Evolutionary conservation across 495 filamentous ascomycete genomes (phyloP).

Genomic region (Xylona heveae): DNA sequence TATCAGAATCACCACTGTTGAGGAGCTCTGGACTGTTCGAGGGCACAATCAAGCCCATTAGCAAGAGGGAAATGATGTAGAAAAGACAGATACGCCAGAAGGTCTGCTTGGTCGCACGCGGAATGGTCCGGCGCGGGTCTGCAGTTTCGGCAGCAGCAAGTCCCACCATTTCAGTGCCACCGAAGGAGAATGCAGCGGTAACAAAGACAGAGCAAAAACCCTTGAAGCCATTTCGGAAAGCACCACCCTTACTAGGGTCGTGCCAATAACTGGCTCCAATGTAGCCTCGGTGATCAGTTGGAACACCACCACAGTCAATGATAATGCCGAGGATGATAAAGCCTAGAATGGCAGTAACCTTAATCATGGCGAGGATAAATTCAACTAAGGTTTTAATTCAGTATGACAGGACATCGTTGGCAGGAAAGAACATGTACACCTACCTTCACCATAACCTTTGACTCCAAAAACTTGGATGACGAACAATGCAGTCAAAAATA

Average conservation of each 20-base stretch:
- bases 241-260: conserved; percentile 49
- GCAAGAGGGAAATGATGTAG: conserved; percentile 31
- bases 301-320: conserved; percentile 45
- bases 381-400: conserved; percentile 13
- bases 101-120: conserved; percentile 13
- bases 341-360: conserved; percentile 35
- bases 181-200: conserved; percentile 53
- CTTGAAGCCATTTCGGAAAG: conserved; percentile 47
- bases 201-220: conserved; percentile 57
- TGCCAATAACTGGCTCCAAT: conserved; percentile 42
- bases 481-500: conserved; percentile 29
- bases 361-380: conserved; percentile 23
- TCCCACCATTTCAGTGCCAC: conserved; percentile 51
- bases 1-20: conserved; percentile 15
- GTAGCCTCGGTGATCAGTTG: conserved; percentile 26
- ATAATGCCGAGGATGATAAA: conserved; percentile 57
- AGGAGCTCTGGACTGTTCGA: conserved; percentile 4
- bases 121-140: conserved; percentile 42
- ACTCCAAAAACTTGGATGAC: conserved; percentile 30
- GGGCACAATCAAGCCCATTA: conserved; percentile 35
- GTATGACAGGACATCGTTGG: too few species aligned
- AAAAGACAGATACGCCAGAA: conserved; percentile 16
- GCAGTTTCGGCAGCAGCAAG: conserved; percentile 48
- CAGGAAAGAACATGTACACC: too few species aligned
- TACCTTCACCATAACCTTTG: conserved; percentile 51